Conservation (phyloP, 148 eudicot species). For the Selenicereus undatus region DNA sequence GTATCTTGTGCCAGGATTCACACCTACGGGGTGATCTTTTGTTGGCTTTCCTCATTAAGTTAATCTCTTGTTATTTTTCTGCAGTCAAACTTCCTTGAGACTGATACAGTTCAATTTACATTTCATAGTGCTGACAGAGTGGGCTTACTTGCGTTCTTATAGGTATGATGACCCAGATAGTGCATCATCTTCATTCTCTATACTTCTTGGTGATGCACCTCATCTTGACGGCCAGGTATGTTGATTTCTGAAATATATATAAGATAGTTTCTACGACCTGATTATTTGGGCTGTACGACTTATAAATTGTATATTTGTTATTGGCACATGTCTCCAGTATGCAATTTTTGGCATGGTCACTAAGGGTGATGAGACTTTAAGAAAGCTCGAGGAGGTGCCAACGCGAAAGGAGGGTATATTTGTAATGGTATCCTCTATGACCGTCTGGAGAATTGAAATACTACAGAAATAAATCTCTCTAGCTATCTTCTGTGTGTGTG, state of each 20-base stretch:
- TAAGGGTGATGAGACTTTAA: conserved; percentile 87
- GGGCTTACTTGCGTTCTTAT: not conserved
- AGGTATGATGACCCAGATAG: conserved; percentile 92
- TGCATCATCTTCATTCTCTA: conserved; percentile 84
- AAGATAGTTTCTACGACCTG: conserved; percentile 3
- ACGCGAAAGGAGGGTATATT: conserved; percentile 89
- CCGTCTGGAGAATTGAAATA: not conserved
- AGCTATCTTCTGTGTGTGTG: too few species aligned
- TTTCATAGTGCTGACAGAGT: not conserved
- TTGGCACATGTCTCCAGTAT: conserved; percentile 44
- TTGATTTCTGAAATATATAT: conserved; percentile 9
- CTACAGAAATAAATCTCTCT: too few species aligned
- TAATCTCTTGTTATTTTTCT: not conserved
- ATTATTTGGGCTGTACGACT: conserved; percentile 6
- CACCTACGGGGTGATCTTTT: not conserved
- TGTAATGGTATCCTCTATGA: conserved; percentile 71
- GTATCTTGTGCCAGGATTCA: not conserved
- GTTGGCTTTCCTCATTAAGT: not conserved
- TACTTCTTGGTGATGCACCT: conserved; percentile 95
- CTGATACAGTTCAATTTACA: not conserved
- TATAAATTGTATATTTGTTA: conserved; percentile 3
- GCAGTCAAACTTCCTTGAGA: not conserved
- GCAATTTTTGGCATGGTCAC: conserved; percentile 88
- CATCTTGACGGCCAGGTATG: conserved; percentile 87
- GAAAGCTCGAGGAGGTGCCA: conserved; percentile 83